Percentiles rank a stretch among this genome's conserved stretches.
These are phyloP conservation scores for Mycena maculata DNA, from an alignment of 768 basidiomycete species.

Conservation along the genomic window DNA sequence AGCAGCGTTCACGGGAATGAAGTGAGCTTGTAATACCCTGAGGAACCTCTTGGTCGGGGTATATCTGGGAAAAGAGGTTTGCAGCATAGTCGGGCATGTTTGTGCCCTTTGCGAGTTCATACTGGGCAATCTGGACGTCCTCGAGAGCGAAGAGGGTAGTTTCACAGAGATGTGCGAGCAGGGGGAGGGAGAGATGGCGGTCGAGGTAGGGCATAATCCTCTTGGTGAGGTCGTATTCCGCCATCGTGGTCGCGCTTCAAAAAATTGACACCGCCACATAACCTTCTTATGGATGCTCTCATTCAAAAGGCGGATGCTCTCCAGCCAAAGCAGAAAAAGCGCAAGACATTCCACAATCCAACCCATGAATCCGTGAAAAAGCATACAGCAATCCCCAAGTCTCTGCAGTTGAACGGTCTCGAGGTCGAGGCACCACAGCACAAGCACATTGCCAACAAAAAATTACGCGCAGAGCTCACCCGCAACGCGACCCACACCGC, in stretches of 20 bases:
- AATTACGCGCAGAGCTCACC: conserved; percentile 76
- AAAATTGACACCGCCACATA: conserved; percentile 18
- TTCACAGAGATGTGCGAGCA: conserved; percentile 89
- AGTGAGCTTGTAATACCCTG: conserved; percentile 59
- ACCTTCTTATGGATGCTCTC: conserved; percentile 71
- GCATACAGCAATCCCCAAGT: conserved; percentile 74
- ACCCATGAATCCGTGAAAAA: conserved; percentile 68
- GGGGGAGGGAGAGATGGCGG: conserved; percentile 92
- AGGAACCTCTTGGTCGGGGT: conserved; percentile 78
- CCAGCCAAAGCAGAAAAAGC: conserved; percentile 58
- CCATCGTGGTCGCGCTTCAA: conserved; percentile 60
- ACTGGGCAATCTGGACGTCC: conserved; percentile 90
- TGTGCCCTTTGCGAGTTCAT: conserved; percentile 96
- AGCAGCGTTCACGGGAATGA: background rate
- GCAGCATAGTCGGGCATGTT: conserved; percentile 98
- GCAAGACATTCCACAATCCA: conserved; percentile 58
- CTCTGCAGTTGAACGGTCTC: conserved; percentile 63
- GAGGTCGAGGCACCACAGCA: conserved; percentile 62
- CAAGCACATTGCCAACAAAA: conserved; percentile 77
- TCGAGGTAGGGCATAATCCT: conserved; percentile 93
- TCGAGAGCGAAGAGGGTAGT: conserved; percentile 79
- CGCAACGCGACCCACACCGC: conserved; percentile 72
- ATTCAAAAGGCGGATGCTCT: conserved; percentile 77
- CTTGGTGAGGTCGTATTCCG: conserved; percentile 91
- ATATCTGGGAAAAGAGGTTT: conserved; percentile 80